Percentiles rank a stretch among this genome's conserved stretches.
Evolutionary conservation across 108 stramenopile species (phyloP).

Genomic region (Stephanodiscus triporus): DNA sequence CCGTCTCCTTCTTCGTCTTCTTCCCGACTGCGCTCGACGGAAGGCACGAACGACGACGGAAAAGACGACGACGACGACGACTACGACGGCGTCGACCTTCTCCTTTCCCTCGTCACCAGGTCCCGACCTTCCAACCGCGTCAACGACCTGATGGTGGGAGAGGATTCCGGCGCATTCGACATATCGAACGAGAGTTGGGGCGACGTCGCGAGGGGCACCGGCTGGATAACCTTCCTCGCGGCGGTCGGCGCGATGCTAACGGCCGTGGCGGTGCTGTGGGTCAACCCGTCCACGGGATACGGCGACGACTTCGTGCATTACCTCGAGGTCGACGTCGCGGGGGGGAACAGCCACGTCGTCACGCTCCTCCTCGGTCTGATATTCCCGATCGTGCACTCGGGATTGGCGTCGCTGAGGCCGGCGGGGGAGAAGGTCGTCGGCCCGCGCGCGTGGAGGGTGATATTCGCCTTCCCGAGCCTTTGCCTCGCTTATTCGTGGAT

Average conservation of each 20-base stretch:
- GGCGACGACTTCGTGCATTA: slow-evolving; percentile 81
- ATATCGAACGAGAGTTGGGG: slow-evolving; percentile 67
- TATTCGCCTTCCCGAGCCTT: slow-evolving; percentile 91
- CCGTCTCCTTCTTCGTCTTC: not conserved
- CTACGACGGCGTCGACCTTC: slow-evolving; percentile 14
- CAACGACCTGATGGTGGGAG: slow-evolving; percentile 69
- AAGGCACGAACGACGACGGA: no score
- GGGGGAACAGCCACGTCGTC: slow-evolving; percentile 64
- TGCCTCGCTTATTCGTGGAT: slow-evolving; percentile 92
- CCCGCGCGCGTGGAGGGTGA: slow-evolving; percentile 88
- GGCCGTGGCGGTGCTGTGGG: slow-evolving; percentile 75
- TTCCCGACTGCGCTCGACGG: not conserved
- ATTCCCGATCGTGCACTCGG: slow-evolving; percentile 93
- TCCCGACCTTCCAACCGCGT: slow-evolving; percentile 56
- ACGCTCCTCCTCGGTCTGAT: slow-evolving; percentile 74
- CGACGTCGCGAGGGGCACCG: slow-evolving; percentile 59
- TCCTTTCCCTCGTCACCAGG: slow-evolving; percentile 58
- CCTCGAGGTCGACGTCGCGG: slow-evolving; percentile 58
- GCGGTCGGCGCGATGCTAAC: slow-evolving; percentile 76
- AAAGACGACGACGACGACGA: not conserved
- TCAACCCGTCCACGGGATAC: slow-evolving; percentile 64
- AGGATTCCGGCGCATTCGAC: slow-evolving; percentile 72
- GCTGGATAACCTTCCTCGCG: slow-evolving; percentile 79
- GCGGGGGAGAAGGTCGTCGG: slow-evolving; percentile 90
- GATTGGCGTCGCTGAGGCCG: slow-evolving; percentile 93